Base-by-base conservation (phyloP, 106 monocot genomes). In the Allium fistulosum region DNA sequence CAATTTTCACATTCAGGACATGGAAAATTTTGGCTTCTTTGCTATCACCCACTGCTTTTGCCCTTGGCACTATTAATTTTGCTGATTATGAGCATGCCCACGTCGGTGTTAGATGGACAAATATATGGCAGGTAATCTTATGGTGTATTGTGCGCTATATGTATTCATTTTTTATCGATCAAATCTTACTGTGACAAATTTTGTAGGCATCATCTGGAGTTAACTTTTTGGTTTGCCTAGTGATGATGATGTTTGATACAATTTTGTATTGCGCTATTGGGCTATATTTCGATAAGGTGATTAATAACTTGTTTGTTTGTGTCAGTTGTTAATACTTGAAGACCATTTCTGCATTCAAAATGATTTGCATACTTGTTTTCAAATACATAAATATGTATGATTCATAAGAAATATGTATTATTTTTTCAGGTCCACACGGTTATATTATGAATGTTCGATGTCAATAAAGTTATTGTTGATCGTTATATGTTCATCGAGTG, bases 81-180 rank as follows among this genome's bases (percentile, higher is more conserved):
- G 94, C 94, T 71, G 94, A 94, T 74, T 94, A 94, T 80, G 94
- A 94, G 65, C 94, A 84, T 71, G 94, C 94, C 73, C 94, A 94
- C 84, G 94, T 94, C 79, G 94, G 94, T 62, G 59, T 94, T 68
- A 77, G 94, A 10, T 94, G 94, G 94, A 94, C 76, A 17, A 94
- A 94, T 80, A 82, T 90, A 62, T 94, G 94, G 94, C 83, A 94
- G 90, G 94, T 90, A 55, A 55, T 15, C 15, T 55, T 4, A 4
- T 55, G 53, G 53, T 11, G 53, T 55, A 12, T 55, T 12, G 53
- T 55, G 53, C 11, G 6, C 53, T 55, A 18, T 16, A 66, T 13
- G 59, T 14, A 16, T 49, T 63, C 59, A 46, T 48, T 49, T 48
- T 70, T 53, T 72, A 37, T 37, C 37, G 37, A 37, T 37, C 37